phyloP scores from a whole-genome alignment of 2,329 filamentous ascomycete species.

The Verticillium albo-atrum region DNA sequence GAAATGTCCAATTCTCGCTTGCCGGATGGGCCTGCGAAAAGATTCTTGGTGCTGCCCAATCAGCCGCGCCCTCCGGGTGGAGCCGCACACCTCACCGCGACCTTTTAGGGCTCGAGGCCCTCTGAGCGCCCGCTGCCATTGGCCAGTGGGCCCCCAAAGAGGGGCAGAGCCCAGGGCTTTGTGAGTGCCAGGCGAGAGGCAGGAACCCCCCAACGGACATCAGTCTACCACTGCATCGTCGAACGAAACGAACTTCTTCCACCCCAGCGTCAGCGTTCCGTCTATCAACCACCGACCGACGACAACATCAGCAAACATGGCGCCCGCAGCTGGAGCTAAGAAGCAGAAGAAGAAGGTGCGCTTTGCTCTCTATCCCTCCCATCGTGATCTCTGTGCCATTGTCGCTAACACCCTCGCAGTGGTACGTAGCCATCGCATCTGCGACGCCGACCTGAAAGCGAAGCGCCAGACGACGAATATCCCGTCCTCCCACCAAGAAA shows the following conservation, averaged over 20 bases:
- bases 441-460: not conserved
- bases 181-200: not conserved
- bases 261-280: not conserved
- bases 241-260: not conserved
- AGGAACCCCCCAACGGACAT: not conserved
- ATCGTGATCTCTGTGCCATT: not conserved
- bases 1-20: not conserved
- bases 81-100: not conserved
- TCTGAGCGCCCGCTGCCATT: not conserved
- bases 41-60: not conserved
- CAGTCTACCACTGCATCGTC: not conserved
- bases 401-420: constrained; percentile 19
- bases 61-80: not conserved
- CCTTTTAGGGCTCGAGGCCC: not conserved
- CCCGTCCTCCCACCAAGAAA: not conserved
- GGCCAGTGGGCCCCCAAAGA: not conserved
- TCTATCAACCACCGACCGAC: not conserved
- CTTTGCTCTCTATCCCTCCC: not conserved
- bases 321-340: constrained; percentile 42
- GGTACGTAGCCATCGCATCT: constrained; percentile 19
- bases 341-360: constrained; percentile 45
- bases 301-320: constrained; percentile 16
- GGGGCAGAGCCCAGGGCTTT: not conserved
- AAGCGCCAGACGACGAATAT: not conserved
- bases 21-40: not conserved